These are phyloP conservation scores for Rutstroemia sp. DNA, from an alignment of 2,329 filamentous ascomycete species.

Conservation along the genomic window DNA sequence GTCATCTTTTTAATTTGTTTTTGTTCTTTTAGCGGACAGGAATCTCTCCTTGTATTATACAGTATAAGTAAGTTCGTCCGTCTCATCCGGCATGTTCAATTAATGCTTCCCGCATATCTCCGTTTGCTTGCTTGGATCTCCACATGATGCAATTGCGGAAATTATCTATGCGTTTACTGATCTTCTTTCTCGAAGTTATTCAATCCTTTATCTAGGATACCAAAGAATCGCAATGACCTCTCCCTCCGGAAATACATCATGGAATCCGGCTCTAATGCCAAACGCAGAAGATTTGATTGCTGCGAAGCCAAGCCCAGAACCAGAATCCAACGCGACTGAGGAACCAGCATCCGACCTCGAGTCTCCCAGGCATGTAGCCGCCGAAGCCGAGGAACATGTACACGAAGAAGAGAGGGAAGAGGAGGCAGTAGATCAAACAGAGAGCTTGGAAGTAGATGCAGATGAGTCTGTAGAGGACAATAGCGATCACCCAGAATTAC, in stretches of 20 bases:
- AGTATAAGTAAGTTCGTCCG: conserved; percentile 9
- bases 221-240: conserved; percentile 33
- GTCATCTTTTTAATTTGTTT: conserved; percentile 18
- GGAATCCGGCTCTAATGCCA: conserved; percentile 47
- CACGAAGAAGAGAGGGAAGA: background rate
- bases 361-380: background rate
- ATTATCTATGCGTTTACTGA: background rate
- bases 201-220: conserved; percentile 18
- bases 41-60: conserved; percentile 20
- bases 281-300: conserved; percentile 29
- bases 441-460: background rate
- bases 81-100: background rate
- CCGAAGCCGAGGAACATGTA: background rate
- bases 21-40: conserved; percentile 18
- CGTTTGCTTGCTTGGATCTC: background rate
- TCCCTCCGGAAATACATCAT: conserved; percentile 37
- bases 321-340: background rate
- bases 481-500: conserved; percentile 16
- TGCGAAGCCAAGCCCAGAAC: conserved; percentile 3
- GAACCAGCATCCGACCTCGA: background rate
- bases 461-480: conserved; percentile 11
- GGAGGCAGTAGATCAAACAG: background rate
- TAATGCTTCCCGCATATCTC: background rate
- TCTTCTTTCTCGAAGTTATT: conserved; percentile 16
- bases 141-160: background rate